Percentiles rank a stretch among this genome's conserved stretches.
Conservation (phyloP, 78 protist genomes). For the Guillardia theta region DNA sequence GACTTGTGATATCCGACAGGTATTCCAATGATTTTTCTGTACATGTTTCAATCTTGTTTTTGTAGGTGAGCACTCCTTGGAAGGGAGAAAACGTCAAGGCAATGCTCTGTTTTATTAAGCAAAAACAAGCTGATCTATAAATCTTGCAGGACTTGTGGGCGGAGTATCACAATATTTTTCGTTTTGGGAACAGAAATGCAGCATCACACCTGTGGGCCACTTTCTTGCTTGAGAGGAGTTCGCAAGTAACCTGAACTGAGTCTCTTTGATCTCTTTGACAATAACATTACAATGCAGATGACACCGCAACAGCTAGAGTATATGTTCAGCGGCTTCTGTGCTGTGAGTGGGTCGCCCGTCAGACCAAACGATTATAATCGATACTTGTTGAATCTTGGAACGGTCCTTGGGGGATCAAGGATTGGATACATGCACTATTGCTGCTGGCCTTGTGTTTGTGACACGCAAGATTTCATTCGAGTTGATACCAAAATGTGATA, state of each 20-base stretch:
- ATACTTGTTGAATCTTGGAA: neutral
- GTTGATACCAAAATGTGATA: neutral
- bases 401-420: neutral
- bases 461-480: slow-evolving; percentile 29
- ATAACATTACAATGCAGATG: too few relatives aligned
- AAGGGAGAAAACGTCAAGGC: too few relatives aligned
- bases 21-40: too few relatives aligned
- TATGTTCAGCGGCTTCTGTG: slow-evolving; percentile 23
- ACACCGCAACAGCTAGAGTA: neutral
- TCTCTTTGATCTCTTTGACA: too few relatives aligned
- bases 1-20: too few relatives aligned
- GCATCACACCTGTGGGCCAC: slow-evolving; percentile 25
- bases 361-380: slow-evolving; percentile 32
- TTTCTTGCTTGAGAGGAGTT: neutral
- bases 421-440: slow-evolving; percentile 41
- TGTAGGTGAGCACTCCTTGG: too few relatives aligned
- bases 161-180: slow-evolving; percentile 25
- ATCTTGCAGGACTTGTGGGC: neutral
- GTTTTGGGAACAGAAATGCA: neutral
- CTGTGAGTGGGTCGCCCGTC: slow-evolving; percentile 9
- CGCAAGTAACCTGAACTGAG: too few relatives aligned
- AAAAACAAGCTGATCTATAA: too few relatives aligned
- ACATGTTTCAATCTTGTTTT: too few relatives aligned
- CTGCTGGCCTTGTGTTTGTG: slow-evolving; percentile 51
- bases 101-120: too few relatives aligned